Base-by-base conservation (phyloP, 2,329 filamentous ascomycete genomes). In the Neopestalotiopsis clavispora region DNA sequence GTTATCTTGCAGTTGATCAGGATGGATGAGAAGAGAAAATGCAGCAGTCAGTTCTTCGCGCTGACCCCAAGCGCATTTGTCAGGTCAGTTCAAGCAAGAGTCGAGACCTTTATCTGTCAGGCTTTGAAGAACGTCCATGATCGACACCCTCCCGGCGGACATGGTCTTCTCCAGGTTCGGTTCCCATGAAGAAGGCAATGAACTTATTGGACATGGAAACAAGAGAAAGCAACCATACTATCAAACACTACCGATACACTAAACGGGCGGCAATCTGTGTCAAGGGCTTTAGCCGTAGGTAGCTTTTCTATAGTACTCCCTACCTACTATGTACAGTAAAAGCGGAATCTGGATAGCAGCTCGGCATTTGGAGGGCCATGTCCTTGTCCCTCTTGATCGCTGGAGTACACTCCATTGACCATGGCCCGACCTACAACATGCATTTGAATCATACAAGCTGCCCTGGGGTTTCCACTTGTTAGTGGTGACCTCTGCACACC, bases 381-480 rank as follows among this genome's bases (percentile, higher is more conserved):
- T 66, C 63, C 63, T 65, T 42, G 69, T 71, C 62, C 69, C 59
- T 71, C 59, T 70, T 69, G 70, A n/a, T 57, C 63, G 28, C 34
- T 38, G 75, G 75, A 76, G 76, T 76, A 71, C 73, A 78, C 76
- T 78, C 76, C 76, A 77, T 75, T 17, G 45, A 52, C 5, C 9
- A 52, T 52, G 45, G 45, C 45, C 45, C 45, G 45, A 75, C 77
- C 23, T 76, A 75, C 67, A 67, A 72, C 68, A 70, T 68, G 71
- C 71, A 72, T 70, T 72, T 68, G 70, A 69, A 65, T 68, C 68
- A 57, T 67, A 57, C 34, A 68, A 66, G 70, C 71, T 69, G 72
- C 70, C 68, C 72, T 74, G 70, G 70, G 72, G 17, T 74, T 72
- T 71, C 74, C 71, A 73, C 72, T 45, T 23, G 45, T 49, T 68